Evolutionary conservation across 2,329 filamentous ascomycete genomes (phyloP).

Genomic region (Mariannaea elegans): DNA sequence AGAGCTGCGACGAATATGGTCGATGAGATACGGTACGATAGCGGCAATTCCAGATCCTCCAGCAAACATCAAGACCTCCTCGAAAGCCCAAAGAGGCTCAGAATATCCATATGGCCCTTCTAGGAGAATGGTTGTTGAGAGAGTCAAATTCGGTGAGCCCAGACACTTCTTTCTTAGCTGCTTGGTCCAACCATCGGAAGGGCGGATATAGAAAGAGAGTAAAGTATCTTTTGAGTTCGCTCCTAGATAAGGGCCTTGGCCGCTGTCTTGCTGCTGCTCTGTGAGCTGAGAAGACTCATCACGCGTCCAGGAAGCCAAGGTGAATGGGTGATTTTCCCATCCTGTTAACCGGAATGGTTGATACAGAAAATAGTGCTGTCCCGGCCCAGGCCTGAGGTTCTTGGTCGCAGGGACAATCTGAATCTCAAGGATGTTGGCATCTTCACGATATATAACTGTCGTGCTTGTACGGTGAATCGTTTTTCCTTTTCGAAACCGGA

Average conservation of each 20-base stretch:
- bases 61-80: background rate
- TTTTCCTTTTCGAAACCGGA: background rate
- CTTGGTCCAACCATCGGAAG: background rate
- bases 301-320: background rate
- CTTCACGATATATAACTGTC: background rate
- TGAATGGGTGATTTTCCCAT: constrained; percentile 3
- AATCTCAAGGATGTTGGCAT: background rate
- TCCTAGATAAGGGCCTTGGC: background rate
- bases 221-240: background rate
- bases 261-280: background rate
- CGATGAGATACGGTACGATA: background rate
- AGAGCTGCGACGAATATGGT: background rate
- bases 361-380: background rate
- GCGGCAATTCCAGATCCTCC: background rate
- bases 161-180: background rate
- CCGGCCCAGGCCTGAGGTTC: background rate
- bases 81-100: background rate
- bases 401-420: background rate
- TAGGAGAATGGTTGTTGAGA: background rate
- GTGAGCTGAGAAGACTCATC: background rate
- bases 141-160: background rate
- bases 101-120: background rate
- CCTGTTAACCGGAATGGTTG: background rate
- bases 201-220: background rate
- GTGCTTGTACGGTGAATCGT: background rate